Evolutionary conservation across 306 rosid genomes (phyloP).

Genomic region (Quercus mongolica): DNA sequence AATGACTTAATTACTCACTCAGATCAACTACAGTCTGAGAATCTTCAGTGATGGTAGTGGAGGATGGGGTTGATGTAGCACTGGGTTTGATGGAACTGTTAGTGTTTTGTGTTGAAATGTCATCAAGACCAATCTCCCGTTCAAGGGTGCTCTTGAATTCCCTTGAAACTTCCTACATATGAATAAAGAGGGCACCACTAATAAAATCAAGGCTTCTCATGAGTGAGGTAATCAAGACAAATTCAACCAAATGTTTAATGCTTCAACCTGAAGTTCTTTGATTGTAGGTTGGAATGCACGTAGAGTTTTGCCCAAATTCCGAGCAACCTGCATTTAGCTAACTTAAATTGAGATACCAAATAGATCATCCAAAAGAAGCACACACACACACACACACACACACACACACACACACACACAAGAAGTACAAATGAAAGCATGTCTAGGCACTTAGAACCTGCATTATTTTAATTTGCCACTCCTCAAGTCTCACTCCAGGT

Average conservation of each 20-base stretch:
- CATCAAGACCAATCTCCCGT: slow-evolving; percentile 97
- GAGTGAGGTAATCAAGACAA: slow-evolving; percentile 5
- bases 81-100: slow-evolving; percentile 37
- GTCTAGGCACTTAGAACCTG: neutral
- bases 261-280: slow-evolving; percentile 85
- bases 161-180: slow-evolving; percentile 80
- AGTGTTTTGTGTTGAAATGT: slow-evolving; percentile 44
- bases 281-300: slow-evolving; percentile 98
- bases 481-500: neutral
- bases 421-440: neutral
- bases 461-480: neutral
- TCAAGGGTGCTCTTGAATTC: slow-evolving; percentile 97
- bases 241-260: neutral
- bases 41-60: slow-evolving; percentile 36
- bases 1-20: slow-evolving; percentile 53
- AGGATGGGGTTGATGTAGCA: slow-evolving; percentile 39
- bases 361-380: neutral
- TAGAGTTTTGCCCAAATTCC: slow-evolving; percentile 86
- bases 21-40: slow-evolving; percentile 55
- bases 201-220: slow-evolving; percentile 12
- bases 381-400: too few species aligned
- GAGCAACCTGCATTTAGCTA: slow-evolving; percentile 75
- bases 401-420: neutral
- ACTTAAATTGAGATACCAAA: slow-evolving; percentile 11
- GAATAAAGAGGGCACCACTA: slow-evolving; percentile 18